phyloP scores from a whole-genome alignment of 1,139 yeast genomes.

The Pichia sp. region DNA sequence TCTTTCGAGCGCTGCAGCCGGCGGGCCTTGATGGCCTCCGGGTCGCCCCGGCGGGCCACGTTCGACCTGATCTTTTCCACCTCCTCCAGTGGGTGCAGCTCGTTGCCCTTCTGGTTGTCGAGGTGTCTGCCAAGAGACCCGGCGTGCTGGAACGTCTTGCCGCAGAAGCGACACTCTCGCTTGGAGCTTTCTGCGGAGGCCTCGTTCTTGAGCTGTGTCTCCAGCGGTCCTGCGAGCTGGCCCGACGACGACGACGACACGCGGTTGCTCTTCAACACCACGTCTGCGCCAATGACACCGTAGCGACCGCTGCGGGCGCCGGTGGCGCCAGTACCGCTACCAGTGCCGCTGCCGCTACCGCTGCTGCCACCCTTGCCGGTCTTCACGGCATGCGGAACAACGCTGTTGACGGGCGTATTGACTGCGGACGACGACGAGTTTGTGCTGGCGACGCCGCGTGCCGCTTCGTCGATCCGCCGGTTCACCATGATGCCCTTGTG shows the following conservation, averaged over 20 bases:
- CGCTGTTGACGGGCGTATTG: background rate
- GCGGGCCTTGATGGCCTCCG: slow-evolving; percentile 38
- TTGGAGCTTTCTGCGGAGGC: slow-evolving; percentile 31
- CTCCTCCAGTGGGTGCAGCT: slow-evolving; percentile 41
- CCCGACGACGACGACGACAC: background rate
- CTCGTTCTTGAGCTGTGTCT: background rate
- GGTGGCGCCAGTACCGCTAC: no score
- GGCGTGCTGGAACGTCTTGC: slow-evolving; percentile 45
- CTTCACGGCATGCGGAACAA: no score
- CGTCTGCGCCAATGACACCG: background rate
- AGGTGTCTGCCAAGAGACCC: slow-evolving; percentile 51
- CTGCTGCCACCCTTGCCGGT: background rate
- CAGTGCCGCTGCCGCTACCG: background rate
- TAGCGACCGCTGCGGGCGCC: background rate
- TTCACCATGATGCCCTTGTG: background rate
- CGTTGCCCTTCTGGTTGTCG: slow-evolving; percentile 44
- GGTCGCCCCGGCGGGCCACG: slow-evolving; percentile 47
- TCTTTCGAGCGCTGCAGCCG: slow-evolving; percentile 37
- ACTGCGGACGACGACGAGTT: background rate
- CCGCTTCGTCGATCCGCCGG: background rate
- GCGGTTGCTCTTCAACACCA: background rate
- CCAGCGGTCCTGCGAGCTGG: background rate
- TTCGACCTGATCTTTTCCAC: slow-evolving; percentile 41
- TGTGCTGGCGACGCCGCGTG: background rate
- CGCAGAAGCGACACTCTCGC: slow-evolving; percentile 44